phyloP scores from a whole-genome alignment of 192 early-diverging fungal genomes.

The Rhizoclosmatium globosum region DNA sequence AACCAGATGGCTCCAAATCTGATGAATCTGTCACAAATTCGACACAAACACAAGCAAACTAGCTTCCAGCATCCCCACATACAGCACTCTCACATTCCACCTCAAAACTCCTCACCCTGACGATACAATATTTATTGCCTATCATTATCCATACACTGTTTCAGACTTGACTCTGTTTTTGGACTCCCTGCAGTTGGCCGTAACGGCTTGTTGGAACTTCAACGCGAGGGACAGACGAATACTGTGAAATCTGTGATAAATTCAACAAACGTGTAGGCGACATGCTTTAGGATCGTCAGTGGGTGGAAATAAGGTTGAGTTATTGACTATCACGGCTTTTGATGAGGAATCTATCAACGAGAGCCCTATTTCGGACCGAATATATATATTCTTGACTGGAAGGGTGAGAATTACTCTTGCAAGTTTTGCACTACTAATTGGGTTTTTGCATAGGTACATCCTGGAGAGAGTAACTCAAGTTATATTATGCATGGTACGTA shows the following conservation, averaged over 20 bases:
- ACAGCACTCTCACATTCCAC: slow-evolving; percentile 55
- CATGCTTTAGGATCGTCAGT: slow-evolving; percentile 28
- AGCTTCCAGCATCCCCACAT: slow-evolving; percentile 36
- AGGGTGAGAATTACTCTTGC: slow-evolving; percentile 33
- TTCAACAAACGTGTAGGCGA: slow-evolving; percentile 34
- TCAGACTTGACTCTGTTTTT: slow-evolving; percentile 46
- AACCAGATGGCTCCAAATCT: slow-evolving; percentile 33
- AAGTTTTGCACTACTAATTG: neutral
- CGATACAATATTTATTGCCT: slow-evolving; percentile 58
- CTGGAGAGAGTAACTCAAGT: slow-evolving; percentile 62
- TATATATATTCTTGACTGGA: slow-evolving; percentile 56
- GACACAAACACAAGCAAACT: neutral
- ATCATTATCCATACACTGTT: slow-evolving; percentile 66
- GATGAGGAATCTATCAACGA: slow-evolving; percentile 6
- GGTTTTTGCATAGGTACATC: slow-evolving; percentile 50
- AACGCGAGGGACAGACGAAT: neutral
- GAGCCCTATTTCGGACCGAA: slow-evolving; percentile 44
- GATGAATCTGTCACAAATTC: slow-evolving; percentile 17
- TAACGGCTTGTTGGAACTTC: neutral
- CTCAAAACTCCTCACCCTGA: slow-evolving; percentile 32
- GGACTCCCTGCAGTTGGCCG: slow-evolving; percentile 19
- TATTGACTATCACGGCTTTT: slow-evolving; percentile 65
- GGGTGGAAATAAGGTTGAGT: slow-evolving; percentile 53
- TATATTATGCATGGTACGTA: slow-evolving; percentile 56
- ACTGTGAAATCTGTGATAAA: slow-evolving; percentile 4